phyloP scores from a whole-genome alignment of 495 filamentous ascomycete genomes.

The Tuber microsphaerosporum region DNA sequence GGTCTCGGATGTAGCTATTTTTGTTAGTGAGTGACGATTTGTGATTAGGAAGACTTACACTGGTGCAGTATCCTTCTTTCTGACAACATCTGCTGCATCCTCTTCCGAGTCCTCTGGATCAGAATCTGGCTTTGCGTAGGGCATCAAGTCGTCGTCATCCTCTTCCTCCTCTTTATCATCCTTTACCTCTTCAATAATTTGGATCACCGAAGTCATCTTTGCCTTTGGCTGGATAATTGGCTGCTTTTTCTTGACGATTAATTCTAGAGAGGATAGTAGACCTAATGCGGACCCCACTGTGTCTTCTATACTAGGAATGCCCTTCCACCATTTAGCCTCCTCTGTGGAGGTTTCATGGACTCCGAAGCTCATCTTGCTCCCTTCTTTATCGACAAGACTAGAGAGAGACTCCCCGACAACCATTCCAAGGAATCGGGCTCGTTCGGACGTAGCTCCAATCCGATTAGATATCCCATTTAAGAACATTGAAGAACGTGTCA shows the following conservation, averaged over 20 bases:
- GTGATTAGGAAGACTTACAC: conserved; percentile 51
- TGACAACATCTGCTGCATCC: conserved; percentile 74
- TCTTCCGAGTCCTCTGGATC: conserved; percentile 86
- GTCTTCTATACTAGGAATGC: conserved; percentile 58
- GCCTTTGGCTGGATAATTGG: conserved; percentile 54
- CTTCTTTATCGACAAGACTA: conserved; percentile 66
- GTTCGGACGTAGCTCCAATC: conserved; percentile 64
- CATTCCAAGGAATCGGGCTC: conserved; percentile 83
- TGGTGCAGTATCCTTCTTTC: conserved; percentile 74
- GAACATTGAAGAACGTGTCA: conserved; percentile 64
- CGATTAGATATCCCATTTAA: conserved; percentile 78
- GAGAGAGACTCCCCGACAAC: conserved; percentile 76
- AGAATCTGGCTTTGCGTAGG: conserved; percentile 88
- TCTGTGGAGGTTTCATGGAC: conserved; percentile 65
- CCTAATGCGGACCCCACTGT: conserved; percentile 54
- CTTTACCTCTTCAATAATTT: conserved; percentile 54
- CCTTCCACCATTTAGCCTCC: conserved; percentile 73
- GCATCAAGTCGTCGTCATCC: conserved; percentile 63
- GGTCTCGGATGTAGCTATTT: conserved; percentile 70
- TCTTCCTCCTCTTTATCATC: conserved; percentile 46
- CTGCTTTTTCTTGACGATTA: conserved; percentile 26
- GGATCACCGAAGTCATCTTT: conserved; percentile 42
- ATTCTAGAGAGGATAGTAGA: conserved; percentile 41
- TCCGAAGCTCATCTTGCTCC: conserved; percentile 68
- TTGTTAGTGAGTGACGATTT: conserved; percentile 31